phyloP scores from a whole-genome alignment of 1,284 basidiomycete species.

The Ceratobasidium theobromae region DNA sequence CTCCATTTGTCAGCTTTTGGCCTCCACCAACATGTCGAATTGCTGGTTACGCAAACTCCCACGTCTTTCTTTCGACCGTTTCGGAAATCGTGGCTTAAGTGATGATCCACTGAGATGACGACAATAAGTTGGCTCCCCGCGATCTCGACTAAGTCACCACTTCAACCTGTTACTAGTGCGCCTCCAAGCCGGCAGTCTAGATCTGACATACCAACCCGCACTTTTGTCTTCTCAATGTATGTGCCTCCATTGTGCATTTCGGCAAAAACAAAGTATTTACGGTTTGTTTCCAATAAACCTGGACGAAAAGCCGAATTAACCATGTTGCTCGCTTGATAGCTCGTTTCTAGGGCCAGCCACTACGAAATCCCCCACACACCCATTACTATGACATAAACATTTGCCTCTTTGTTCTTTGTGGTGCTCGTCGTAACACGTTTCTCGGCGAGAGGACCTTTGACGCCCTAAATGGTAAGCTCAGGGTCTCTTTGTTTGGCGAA shows the following conservation, averaged over 20 bases:
- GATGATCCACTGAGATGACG: no score
- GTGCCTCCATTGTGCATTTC: conserved; percentile 10
- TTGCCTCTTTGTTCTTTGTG: conserved; percentile 21
- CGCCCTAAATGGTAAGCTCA: background rate
- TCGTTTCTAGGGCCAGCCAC: background rate
- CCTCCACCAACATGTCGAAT: no score
- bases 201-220: background rate
- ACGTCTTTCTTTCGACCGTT: no score
- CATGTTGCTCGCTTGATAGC: background rate
- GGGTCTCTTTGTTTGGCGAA: conserved; percentile 17
- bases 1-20: conserved; percentile 9
- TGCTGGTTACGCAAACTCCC: no score
- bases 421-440: conserved; percentile 21
- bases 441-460: conserved; percentile 16
- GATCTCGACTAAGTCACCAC: background rate
- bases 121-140: no score
- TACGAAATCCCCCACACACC: background rate
- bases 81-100: no score
- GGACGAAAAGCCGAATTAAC: background rate
- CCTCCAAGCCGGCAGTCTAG: background rate
- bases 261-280: background rate
- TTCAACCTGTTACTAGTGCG: background rate
- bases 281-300: background rate
- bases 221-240: background rate
- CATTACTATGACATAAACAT: conserved; percentile 5